A percentile compares a stretch with the other conserved stretches of the same genome.
phyloP scores from a whole-genome alignment of 208 protist genomes.

The Acanthamoeba sp. region DNA sequence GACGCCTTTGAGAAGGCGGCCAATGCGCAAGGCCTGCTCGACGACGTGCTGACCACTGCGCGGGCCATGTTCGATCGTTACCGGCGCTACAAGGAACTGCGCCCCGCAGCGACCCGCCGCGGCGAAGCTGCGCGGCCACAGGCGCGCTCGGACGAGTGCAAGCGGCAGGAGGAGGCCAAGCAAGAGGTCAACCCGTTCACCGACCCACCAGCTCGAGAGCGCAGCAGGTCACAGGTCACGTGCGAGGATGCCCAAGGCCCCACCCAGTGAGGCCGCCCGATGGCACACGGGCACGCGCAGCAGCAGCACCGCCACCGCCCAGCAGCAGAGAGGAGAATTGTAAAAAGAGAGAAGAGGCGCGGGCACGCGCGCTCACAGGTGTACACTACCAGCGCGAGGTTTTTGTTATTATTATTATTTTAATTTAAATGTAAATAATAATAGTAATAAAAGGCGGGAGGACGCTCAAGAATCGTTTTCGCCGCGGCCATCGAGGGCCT shows the following conservation, averaged over 20 bases:
- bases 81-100: not conserved
- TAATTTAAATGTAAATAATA: too few relatives aligned
- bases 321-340: too few relatives aligned
- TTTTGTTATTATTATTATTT: too few relatives aligned
- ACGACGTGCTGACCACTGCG: not conserved
- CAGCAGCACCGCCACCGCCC: too few relatives aligned
- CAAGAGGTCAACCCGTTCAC: too few relatives aligned
- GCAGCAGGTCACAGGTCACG: too few relatives aligned
- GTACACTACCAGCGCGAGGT: too few relatives aligned
- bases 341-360: not conserved
- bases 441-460: too few relatives aligned
- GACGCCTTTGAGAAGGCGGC: not conserved
- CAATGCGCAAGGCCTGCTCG: not conserved
- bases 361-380: not conserved
- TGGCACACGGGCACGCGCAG: too few relatives aligned
- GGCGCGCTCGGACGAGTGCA: too few relatives aligned
- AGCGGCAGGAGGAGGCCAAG: not conserved
- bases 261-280: too few relatives aligned
- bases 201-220: not conserved
- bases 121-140: not conserved
- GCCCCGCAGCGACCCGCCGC: not conserved
- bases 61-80: constrained; percentile 36
- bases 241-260: not conserved
- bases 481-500: constrained; percentile 1
- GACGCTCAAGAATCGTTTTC: not conserved